Evolutionary conservation across 2,329 filamentous ascomycete species (phyloP), one percentile per base, ranked within the genome.

Genomic region (Septoria petroselini): DNA sequence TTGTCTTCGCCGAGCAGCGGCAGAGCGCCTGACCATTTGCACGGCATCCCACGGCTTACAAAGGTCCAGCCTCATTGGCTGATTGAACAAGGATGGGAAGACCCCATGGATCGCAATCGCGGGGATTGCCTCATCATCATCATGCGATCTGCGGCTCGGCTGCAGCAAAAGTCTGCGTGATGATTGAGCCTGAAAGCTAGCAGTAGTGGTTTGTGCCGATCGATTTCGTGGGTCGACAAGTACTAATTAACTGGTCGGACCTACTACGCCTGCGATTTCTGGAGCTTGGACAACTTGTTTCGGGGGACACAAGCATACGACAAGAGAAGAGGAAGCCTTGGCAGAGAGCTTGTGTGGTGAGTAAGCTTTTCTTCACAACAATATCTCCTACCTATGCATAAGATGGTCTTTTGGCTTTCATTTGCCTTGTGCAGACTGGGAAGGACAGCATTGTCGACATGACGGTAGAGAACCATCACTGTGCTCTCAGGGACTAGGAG

Each of bases 281-380:
- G 15, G 12, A 15, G 9, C 11, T 38, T 21, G 35, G 15, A 8
- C 3, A 8, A 23, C 27, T 19, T 46, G 25, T n/a, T 21, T 6
- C 3, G 6, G 9, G 21, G 25, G 43, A 9, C 5, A 33, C 43
- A 47, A 47, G 48, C 34, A 27, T 17, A 17, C n/a, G 21, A 35
- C 11, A 19, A 42, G 31, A 27, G 41, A 41, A 15, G 33, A n/a
- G 29, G 12, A 39, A 14, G 14, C n/a, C 11, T 38, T 52, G 47
- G 49, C 38, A 42, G 29, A 15, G 43, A 47, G 49, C 49, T 48
- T 52, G 34, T 44, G 37, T 25, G 49, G 49, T 52, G 49, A 52
- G 49, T 38, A 52, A 52, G 49, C 43, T 48, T 51, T 43, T 37
- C 7, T 7, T 18, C 35, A 38, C 17, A 9, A 19, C 7, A 7